Base-by-base conservation (phyloP, 495 filamentous ascomycete species). In the Trichoderma erinaceum region DNA sequence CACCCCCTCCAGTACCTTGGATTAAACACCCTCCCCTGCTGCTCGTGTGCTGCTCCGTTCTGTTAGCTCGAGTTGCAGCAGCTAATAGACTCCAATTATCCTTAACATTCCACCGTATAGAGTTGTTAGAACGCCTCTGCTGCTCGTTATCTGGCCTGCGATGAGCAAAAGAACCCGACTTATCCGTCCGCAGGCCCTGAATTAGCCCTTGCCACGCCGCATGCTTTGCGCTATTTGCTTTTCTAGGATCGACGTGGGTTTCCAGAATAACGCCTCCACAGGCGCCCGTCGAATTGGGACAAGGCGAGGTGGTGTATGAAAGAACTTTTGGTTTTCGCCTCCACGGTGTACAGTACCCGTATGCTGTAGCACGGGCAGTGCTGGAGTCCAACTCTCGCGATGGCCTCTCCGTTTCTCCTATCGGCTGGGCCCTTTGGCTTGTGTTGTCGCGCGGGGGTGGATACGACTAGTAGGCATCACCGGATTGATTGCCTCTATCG, bases 401-500 rank as follows among this genome's bases (percentile, higher is more conserved):
- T 61, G n/a, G 56, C 56, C 56, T 61, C 27, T 61, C 56, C 27
- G 10, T 61, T 10, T 23, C 50, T 25, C 50, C 50, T 56, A 23
- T 29, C 56, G 56, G 27, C 56, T 11, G 16, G 56, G 56, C 56
- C 25, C 16, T 61, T 32, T 29, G 29, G 29, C 4, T 32, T 23
- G 27, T 61, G 25, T 12, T 61, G 35, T 38, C 35, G 35, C 56
- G 56, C 27, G 56, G 56, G 56, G 56, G 27, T 12, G 56, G 48
- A 52, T 52, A 52, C 18, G 48, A 23, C 48, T 52, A 52, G 21
- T 52, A 52, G 56, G 23, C 21, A 16, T 61, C 56, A 32, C 56
- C 56, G 56, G 56, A 61, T 61, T 61, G 56, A 61, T 61, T 61
- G 56, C 56, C 56, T 61, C 56, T n/a, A 32, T 29, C 10, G 56